Evolutionary conservation across 371 early-diverging fungal genomes (phyloP).

Genomic region (Syncephalis fuscata): DNA sequence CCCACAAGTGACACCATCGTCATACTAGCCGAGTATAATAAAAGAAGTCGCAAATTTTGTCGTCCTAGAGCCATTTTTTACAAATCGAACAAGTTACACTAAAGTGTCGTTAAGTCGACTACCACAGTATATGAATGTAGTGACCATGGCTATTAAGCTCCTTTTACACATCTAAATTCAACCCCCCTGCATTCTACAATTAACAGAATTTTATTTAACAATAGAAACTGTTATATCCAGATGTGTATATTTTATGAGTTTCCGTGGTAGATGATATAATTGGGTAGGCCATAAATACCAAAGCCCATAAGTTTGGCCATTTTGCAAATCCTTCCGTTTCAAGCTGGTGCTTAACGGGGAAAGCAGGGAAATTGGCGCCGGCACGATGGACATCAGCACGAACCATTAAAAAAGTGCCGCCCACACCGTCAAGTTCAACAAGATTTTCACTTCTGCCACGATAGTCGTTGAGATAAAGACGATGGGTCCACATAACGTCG

Average conservation of each 20-base stretch:
- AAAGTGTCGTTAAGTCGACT: too few species aligned
- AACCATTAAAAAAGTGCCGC: conserved; percentile 43
- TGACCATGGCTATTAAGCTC: too few species aligned
- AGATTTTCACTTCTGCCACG: conserved; percentile 8
- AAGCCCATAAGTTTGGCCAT: conserved; percentile 47
- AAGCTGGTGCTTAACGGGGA: conserved; percentile 35
- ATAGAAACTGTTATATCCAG: too few species aligned
- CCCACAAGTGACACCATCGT: too few species aligned
- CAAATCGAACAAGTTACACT: too few species aligned
- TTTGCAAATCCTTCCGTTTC: conserved; percentile 66
- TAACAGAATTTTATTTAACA: too few species aligned
- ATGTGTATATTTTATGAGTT: background rate
- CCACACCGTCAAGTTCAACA: conserved; percentile 41
- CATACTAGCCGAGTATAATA: too few species aligned
- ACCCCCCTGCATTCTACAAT: too few species aligned
- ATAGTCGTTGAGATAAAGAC: conserved; percentile 25
- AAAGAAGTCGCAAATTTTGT: too few species aligned
- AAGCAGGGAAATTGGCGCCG: conserved; percentile 41
- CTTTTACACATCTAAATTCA: too few species aligned
- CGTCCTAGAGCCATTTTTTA: too few species aligned
- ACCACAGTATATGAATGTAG: too few species aligned
- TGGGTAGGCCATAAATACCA: conserved; percentile 37
- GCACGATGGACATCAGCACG: conserved; percentile 48
- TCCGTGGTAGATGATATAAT: conserved; percentile 28
- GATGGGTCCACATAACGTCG: conserved; percentile 10